phyloP scores from a whole-genome alignment of 805 yeast species.

The Hagleromyces aurorensis region DNA sequence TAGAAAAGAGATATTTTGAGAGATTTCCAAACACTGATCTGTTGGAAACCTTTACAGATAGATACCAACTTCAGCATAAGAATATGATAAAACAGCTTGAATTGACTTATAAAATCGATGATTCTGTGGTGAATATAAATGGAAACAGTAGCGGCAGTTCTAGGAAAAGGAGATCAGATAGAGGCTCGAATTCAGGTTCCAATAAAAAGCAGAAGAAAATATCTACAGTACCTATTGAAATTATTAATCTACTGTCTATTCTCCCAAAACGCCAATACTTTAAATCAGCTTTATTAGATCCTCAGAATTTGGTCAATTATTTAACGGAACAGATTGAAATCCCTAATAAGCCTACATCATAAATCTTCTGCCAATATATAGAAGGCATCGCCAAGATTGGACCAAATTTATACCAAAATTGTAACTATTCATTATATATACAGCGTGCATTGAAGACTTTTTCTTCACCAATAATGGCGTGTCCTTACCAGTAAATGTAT shows the following conservation, averaged over 20 bases:
- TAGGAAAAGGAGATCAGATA: constrained; percentile 16
- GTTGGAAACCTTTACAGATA: constrained; percentile 32
- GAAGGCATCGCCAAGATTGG: constrained; percentile 1
- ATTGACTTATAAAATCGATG: constrained; percentile 30
- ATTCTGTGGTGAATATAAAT: constrained; percentile 9
- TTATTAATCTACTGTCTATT: constrained; percentile 21
- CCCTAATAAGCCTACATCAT: constrained; percentile 8
- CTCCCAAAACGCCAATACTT: constrained; percentile 31
- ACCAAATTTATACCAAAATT: constrained; percentile 1
- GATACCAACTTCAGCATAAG: constrained; percentile 30
- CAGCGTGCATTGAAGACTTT: too few species aligned
- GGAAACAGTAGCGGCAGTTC: constrained; percentile 7
- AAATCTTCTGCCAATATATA: neutral
- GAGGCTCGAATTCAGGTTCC: constrained; percentile 4
- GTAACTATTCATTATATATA: too few species aligned
- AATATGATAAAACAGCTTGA: constrained; percentile 29
- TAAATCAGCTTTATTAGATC: constrained; percentile 26
- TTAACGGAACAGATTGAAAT: constrained; percentile 27
- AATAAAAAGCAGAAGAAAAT: constrained; percentile 8
- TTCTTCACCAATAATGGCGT: too few species aligned
- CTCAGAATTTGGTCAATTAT: constrained; percentile 23
- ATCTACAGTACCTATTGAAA: constrained; percentile 20
- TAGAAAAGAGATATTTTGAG: constrained; percentile 60
- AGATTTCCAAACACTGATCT: constrained; percentile 53
- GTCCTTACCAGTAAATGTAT: too few species aligned